phyloP scores from a whole-genome alignment of 495 filamentous ascomycete species.

The Bathelium albidoporum region DNA sequence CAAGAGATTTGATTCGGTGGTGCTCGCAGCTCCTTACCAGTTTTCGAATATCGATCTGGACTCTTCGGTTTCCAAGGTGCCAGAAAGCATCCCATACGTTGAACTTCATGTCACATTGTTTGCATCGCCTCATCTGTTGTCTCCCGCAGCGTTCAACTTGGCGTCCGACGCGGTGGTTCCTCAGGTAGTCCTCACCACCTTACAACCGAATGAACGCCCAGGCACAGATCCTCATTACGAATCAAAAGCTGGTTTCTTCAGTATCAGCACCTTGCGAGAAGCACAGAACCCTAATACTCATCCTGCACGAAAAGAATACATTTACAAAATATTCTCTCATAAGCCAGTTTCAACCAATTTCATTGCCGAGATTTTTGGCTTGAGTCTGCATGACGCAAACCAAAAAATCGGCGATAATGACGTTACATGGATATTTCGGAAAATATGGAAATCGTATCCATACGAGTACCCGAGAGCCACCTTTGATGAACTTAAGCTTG shows the following conservation, averaged over 20 bases:
- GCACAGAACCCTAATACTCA: constrained; percentile 45
- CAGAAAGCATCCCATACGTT: constrained; percentile 71
- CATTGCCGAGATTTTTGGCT: constrained; percentile 43
- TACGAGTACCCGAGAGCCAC: constrained; percentile 70
- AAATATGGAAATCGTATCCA: constrained; percentile 76
- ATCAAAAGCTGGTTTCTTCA: constrained; percentile 71
- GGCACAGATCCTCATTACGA: constrained; percentile 44
- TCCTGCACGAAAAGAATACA: constrained; percentile 50
- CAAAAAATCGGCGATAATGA: constrained; percentile 31
- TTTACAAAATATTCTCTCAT: constrained; percentile 96
- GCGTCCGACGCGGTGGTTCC: constrained; percentile 43
- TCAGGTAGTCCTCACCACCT: constrained; percentile 69
- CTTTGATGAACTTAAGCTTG: constrained; percentile 72
- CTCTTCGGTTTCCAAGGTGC: constrained; percentile 33
- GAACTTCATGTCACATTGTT: constrained; percentile 82
- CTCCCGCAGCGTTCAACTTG: constrained; percentile 60
- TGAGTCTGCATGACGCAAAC: not conserved
- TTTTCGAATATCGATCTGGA: constrained; percentile 51
- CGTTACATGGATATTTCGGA: constrained; percentile 69
- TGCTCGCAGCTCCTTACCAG: constrained; percentile 71
- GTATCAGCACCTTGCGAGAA: constrained; percentile 66
- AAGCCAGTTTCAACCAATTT: constrained; percentile 52
- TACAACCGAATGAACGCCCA: constrained; percentile 47
- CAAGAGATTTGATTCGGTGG: constrained; percentile 59
- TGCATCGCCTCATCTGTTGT: constrained; percentile 59